Percentiles rank a stretch among this genome's conserved stretches.
Evolutionary conservation across 179 eudicot genomes (phyloP).

Genomic region (Silene vulgaris): DNA sequence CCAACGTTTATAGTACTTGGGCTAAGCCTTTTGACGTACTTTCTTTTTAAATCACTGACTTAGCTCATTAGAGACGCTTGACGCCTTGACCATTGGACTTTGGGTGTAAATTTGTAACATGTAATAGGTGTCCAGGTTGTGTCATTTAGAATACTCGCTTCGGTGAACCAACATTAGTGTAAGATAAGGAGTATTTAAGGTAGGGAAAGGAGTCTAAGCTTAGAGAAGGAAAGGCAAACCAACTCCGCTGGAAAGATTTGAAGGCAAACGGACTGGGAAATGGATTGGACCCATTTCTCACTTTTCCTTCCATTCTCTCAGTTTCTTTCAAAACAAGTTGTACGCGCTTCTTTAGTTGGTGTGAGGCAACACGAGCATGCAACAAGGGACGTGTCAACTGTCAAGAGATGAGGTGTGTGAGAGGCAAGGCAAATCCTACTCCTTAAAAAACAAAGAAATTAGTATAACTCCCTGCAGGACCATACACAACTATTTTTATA

Average conservation of each 20-base stretch:
- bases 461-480: neutral
- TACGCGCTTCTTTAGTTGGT: neutral
- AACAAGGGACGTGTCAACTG: neutral
- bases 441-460: neutral
- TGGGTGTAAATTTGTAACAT: neutral
- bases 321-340: neutral
- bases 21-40: neutral
- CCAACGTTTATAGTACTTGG: neutral
- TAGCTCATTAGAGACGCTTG: neutral
- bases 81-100: neutral
- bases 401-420: neutral
- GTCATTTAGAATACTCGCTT: neutral
- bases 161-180: neutral
- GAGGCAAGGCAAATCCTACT: neutral
- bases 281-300: neutral
- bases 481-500: neutral
- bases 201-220: neutral
- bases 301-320: neutral
- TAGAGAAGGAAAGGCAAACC: neutral
- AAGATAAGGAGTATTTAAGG: neutral
- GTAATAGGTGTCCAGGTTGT: neutral
- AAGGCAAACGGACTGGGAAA: neutral
- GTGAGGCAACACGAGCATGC: neutral
- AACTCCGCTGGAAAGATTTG: neutral
- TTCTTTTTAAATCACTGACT: neutral